These are phyloP conservation scores for Chrysoporthe deuterocubensis DNA, from an alignment of 2,329 filamentous ascomycete genomes.

Conservation along the genomic window DNA sequence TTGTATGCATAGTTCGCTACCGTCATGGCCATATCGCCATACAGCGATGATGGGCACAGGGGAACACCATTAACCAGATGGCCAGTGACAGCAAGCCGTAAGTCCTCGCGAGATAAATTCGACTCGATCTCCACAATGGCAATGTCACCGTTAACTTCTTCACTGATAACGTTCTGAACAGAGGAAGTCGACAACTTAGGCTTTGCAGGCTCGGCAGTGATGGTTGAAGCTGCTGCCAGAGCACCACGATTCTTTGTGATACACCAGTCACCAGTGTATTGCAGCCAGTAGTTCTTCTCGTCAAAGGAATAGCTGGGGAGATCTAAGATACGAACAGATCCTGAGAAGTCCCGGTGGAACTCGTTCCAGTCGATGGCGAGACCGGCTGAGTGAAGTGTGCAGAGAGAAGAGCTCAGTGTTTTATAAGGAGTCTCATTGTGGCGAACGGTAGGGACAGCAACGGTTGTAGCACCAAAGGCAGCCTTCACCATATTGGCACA, in stretches of 20 bases:
- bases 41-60: conserved; percentile 65
- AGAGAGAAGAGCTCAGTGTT: conserved; percentile 62
- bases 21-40: conserved; percentile 55
- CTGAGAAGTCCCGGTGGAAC: conserved; percentile 59
- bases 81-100: conserved; percentile 63
- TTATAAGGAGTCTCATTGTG: conserved; percentile 67
- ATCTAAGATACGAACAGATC: conserved; percentile 54
- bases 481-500: conserved; percentile 71
- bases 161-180: conserved; percentile 66
- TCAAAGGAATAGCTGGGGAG: conserved; percentile 75
- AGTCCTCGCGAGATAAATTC: conserved; percentile 65
- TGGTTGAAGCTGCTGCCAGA: conserved; percentile 37
- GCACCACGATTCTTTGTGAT: conserved; percentile 69
- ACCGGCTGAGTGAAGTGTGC: conserved; percentile 64
- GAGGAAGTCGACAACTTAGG: conserved; percentile 66
- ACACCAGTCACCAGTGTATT: conserved; percentile 70
- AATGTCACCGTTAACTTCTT: conserved; percentile 64
- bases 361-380: conserved; percentile 72
- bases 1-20: conserved; percentile 70
- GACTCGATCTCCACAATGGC: conserved; percentile 67
- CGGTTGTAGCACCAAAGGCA: conserved; percentile 57
- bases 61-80: conserved; percentile 70
- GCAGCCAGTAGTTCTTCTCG: conserved; percentile 71
- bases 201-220: conserved; percentile 46
- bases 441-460: conserved; percentile 63